Evolutionary conservation across 208 protist genomes (phyloP), one percentile per base, ranked within the genome.

Genomic region (Trypanosoma avium): DNA sequence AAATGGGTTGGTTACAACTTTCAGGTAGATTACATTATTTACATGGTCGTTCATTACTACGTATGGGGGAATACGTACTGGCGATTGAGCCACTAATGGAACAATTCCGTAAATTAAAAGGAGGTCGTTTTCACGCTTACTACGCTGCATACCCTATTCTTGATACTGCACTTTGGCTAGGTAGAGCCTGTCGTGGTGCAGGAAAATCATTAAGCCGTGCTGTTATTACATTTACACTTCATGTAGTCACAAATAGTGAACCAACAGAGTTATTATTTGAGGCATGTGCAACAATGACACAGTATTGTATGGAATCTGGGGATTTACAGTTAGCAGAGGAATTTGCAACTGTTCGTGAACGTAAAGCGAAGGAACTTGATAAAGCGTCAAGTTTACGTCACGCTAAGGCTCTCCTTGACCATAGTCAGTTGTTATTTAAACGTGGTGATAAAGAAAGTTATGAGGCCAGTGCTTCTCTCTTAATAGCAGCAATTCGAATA

Each of bases 191-290:
- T 24, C 55, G 50, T 19, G 49, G 50, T 30, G 65, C 53, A 22
- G 77, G 75, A n/a, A 35, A 54, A 36, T 61, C 48, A 24, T 49
- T 86, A 5, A 70, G 76, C 38, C 57, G 35, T 24, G 53, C 55
- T 35, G 70, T 76, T 42, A 65, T 86, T 43, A 53, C 53, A 6
- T 59, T 73, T 43, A 64, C 78, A 3, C 67, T 71, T 19, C 69
- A 57, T 15, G 74, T 75, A 12, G 60, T 77, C 4, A 69, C 71
- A 32, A 55, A 67, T 26, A 70, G 65, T 21, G 72, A 86, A 66
- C 73, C 75, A 43, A 77, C 73, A 54, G 53, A 65, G 43, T 40
- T 60, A 12, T 54, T 86, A 58, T 86, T 86, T 70, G 74, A 72
- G 12, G 74, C 72, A 3, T 79, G 73, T 42, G 73, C 73, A 30